A percentile compares a stretch with the other conserved stretches of the same genome.
phyloP scores from a whole-genome alignment of 176 grass and related monocot genomes.

The Guadua angustifolia region DNA sequence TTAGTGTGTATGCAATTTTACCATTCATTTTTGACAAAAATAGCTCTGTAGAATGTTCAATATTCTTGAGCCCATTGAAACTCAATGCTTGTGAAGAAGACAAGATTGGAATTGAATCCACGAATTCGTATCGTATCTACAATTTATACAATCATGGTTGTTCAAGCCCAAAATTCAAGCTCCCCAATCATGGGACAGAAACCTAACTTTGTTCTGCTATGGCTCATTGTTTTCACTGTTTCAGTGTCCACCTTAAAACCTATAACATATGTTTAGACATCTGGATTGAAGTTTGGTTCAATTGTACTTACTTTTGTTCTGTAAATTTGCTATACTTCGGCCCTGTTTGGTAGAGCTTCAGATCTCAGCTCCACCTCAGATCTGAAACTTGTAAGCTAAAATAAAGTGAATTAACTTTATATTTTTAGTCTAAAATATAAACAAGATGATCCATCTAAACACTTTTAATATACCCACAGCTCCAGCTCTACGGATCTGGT shows the following conservation, averaged over 20 bases:
- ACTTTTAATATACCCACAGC: too few relatives aligned
- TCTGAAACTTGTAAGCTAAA: too few relatives aligned
- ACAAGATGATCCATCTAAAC: too few relatives aligned
- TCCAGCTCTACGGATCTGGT: too few relatives aligned
- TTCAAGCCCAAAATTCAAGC: constrained; percentile 2
- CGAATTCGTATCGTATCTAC: neutral
- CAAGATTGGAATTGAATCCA: neutral
- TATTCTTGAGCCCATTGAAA: neutral
- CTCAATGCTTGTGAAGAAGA: neutral
- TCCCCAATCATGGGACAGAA: neutral
- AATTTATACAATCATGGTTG: neutral
- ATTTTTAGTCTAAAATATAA: too few relatives aligned
- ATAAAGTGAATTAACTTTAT: too few relatives aligned
- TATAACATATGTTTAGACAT: constrained; percentile 9
- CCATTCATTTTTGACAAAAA: neutral
- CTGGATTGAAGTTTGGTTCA: neutral
- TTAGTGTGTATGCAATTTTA: constrained; percentile 14
- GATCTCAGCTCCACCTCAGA: too few relatives aligned
- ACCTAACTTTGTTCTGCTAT: neutral
- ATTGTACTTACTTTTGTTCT: constrained; percentile 3
- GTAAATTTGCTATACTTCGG: neutral
- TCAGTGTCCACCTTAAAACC: constrained; percentile 20
- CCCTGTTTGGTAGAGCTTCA: too few relatives aligned
- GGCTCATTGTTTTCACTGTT: neutral
- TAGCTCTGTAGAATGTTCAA: neutral